Conservation (phyloP, 2,329 filamentous ascomycete genomes). For the Ascochyta koolunga region DNA sequence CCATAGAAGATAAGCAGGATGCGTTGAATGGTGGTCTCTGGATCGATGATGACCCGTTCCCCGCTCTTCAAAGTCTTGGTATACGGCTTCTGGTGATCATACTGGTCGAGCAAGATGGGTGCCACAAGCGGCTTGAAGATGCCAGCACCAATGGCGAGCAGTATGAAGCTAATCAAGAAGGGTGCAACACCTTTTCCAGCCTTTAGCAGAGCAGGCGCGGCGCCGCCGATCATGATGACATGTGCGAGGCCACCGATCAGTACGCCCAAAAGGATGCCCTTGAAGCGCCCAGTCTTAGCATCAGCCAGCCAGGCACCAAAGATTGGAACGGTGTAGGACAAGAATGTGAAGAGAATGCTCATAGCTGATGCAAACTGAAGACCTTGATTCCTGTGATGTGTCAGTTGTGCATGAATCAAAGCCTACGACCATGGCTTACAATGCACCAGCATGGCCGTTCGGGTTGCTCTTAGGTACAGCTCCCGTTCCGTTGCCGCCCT, state of each 20-base stretch:
- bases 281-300: conserved; percentile 50
- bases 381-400: conserved; percentile 55
- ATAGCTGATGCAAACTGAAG: conserved; percentile 60
- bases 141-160: conserved; percentile 37
- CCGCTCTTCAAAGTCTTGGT: conserved; percentile 49
- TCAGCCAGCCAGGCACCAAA: conserved; percentile 52
- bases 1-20: conserved; percentile 47
- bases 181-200: conserved; percentile 45
- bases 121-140: conserved; percentile 52
- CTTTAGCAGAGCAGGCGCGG: conserved; percentile 51
- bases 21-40: conserved; percentile 51
- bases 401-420: neutral
- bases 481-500: conserved; percentile 45
- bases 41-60: conserved; percentile 49
- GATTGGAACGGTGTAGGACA: conserved; percentile 65
- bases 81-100: conserved; percentile 50
- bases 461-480: conserved; percentile 39
- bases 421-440: conserved; percentile 34
- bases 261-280: conserved; percentile 48
- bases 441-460: conserved; percentile 57
- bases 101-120: conserved; percentile 55
- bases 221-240: conserved; percentile 42
- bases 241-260: conserved; percentile 49
- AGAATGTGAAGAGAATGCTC: conserved; percentile 61
- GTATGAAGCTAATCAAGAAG: conserved; percentile 49